A percentile compares a stretch with the other conserved stretches of the same genome.
phyloP scores from a whole-genome alignment of 352 stramenopile genomes.

The Halophytophthora batemanensis region DNA sequence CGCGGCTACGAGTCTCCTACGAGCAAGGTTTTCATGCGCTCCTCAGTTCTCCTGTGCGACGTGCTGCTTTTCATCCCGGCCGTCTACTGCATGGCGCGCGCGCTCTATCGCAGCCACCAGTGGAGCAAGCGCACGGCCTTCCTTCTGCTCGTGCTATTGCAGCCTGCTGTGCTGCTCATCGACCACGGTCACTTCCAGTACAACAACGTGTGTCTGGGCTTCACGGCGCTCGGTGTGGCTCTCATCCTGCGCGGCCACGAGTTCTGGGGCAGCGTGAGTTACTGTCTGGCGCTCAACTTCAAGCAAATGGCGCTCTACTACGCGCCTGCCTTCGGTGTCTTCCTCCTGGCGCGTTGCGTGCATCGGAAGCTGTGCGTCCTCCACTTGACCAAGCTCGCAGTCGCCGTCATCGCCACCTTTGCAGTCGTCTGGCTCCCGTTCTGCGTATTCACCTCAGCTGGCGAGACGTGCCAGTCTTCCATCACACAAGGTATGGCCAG shows the following conservation, averaged over 20 bases:
- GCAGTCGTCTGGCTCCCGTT: conserved; percentile 90
- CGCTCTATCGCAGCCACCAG: conserved; percentile 44
- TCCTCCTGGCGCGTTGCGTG: conserved; percentile 88
- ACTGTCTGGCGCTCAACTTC: conserved; percentile 95
- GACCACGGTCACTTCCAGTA: conserved; percentile 99
- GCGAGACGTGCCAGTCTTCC: conserved; percentile 54
- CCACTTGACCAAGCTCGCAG: conserved; percentile 66
- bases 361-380: conserved; percentile 48
- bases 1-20: conserved; percentile 83
- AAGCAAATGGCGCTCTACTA: conserved; percentile 99
- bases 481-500: conserved; percentile 56
- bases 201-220: conserved; percentile 97
- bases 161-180: conserved; percentile 92
- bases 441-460: conserved; percentile 44
- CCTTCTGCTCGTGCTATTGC: conserved; percentile 69
- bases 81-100: conserved; percentile 39
- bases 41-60: conserved; percentile 93
- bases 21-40: conserved; percentile 91
- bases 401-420: conserved; percentile 91
- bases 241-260: conserved; percentile 76
- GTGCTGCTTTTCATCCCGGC: conserved; percentile 87
- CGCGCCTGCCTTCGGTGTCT: conserved; percentile 91
- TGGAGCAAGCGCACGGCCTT: conserved; percentile 63
- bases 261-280: conserved; percentile 82
- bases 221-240: conserved; percentile 64